A percentile compares a stretch with the other conserved stretches of the same genome.
Conservation (phyloP, 1,284 basidiomycete genomes). For the Leccinum pachyderme region DNA sequence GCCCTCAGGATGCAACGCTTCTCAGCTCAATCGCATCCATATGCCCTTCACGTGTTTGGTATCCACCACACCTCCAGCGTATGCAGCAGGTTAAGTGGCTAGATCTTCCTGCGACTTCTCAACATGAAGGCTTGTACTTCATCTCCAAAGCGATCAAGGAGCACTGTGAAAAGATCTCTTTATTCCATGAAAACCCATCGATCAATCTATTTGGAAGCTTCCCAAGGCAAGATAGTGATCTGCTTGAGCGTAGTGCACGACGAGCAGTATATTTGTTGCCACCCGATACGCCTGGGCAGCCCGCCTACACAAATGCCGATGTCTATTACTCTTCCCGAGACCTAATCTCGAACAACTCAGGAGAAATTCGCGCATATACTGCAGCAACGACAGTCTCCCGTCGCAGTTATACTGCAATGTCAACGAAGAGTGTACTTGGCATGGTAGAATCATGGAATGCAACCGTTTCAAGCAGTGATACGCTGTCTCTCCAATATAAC, state of each 20-base stretch:
- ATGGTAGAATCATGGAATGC: constrained; percentile 13
- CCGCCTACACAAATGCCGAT: constrained; percentile 3
- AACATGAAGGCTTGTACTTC: constrained; percentile 34
- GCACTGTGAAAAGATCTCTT: constrained; percentile 22
- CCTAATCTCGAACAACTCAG: neutral
- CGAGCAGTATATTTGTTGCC: constrained; percentile 14
- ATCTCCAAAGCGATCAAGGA: constrained; percentile 31
- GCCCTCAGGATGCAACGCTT: constrained; percentile 28
- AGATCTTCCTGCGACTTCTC: constrained; percentile 22
- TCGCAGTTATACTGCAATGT: neutral
- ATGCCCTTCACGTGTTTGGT: constrained; percentile 37
- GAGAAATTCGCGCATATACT: constrained; percentile 17
- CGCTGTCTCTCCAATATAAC: constrained; percentile 21
- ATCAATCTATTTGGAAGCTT: constrained; percentile 2
- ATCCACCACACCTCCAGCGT: constrained; percentile 36
- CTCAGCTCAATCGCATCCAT: constrained; percentile 36
- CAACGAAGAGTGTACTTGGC: constrained; percentile 1
- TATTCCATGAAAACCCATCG: constrained; percentile 4
- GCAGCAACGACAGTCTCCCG: constrained; percentile 10
- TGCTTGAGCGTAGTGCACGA: constrained; percentile 16
- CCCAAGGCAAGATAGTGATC: constrained; percentile 1
- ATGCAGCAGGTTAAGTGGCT: constrained; percentile 37
- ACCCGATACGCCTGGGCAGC: neutral
- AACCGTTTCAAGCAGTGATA: neutral
- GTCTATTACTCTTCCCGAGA: constrained; percentile 20